Evolutionary conservation across 192 early-diverging fungal species (phyloP).

Genomic region (Dissophora globulifera): DNA sequence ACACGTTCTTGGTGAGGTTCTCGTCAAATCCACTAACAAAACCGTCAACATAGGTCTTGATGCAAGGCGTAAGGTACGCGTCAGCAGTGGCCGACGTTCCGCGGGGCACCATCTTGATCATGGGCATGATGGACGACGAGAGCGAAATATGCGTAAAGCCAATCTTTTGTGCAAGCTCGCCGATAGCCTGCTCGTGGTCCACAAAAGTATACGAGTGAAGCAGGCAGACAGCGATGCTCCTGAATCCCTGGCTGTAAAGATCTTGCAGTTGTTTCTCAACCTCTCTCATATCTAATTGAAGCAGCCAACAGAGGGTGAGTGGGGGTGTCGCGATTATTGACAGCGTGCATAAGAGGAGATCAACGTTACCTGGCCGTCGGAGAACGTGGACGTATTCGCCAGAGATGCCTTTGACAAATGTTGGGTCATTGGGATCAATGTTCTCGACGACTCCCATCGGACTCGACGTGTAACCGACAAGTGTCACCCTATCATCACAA

Average conservation of each 20-base stretch:
- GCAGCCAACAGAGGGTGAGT: no score
- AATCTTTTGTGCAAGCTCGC: constrained; percentile 69
- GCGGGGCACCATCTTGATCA: constrained; percentile 95
- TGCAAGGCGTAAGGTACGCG: constrained; percentile 94
- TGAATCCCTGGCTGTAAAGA: constrained; percentile 76
- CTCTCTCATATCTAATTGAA: constrained; percentile 60
- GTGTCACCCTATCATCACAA: constrained; percentile 75
- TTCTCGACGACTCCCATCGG: constrained; percentile 57
- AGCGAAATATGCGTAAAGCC: constrained; percentile 91
- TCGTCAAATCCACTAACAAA: constrained; percentile 91
- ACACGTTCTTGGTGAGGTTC: constrained; percentile 62
- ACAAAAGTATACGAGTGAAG: constrained; percentile 94
- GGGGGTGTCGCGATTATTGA: background rate
- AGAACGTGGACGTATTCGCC: constrained; percentile 88
- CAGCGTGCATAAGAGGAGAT: background rate
- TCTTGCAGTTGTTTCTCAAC: constrained; percentile 69
- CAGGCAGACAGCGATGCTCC: constrained; percentile 91
- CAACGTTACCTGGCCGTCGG: constrained; percentile 63
- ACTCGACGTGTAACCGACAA: constrained; percentile 79
- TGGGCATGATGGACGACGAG: constrained; percentile 85
- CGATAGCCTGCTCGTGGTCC: constrained; percentile 83
- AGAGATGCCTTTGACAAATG: constrained; percentile 75
- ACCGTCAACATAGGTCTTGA: constrained; percentile 84
- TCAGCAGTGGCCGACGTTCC: constrained; percentile 91
- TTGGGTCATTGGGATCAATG: constrained; percentile 41